Evolutionary conservation across 208 protist species (phyloP), one percentile per base, ranked within the genome.

Genomic region (Naegleria fowleri): DNA sequence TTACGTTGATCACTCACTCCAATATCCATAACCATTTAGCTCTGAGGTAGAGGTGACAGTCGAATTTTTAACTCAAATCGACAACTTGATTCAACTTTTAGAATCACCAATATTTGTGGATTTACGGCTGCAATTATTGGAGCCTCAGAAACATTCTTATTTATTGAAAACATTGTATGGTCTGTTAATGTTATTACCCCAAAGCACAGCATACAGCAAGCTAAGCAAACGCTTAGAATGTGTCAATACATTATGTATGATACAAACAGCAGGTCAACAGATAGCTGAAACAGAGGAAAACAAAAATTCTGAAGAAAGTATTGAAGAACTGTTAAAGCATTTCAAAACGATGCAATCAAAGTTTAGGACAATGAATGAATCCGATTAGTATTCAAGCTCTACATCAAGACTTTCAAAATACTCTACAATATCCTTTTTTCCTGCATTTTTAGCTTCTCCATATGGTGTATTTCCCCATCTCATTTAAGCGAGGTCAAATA

Each of bases 101-200:
- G 98, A 99, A 92, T 96, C 96, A 38, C 97, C 98, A 2, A 95
- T 97, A 38, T 99, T 99, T 93, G 95, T 97, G 0, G 95, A 95
- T 91, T 90, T 99, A 40, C 92, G 98, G 4, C 93, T 98, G 51
- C 95, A 97, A 25, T 92, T 99, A 83, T 93, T 98, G 58, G 94
- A 97, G 58, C 97, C 96, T 0, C 92, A 94, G 0, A 90, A 94
- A 33, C 95, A 97, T 92, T 93, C 95, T 9, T 94, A 94, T 90
- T 92, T 99, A 5, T 93, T 99, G 79, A 96, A 97, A 91, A 94
- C 95, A 22, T 94, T 99, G 0, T 99, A 98, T 91, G 96, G 97
- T 33, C 55, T 99, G n/a, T 94, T 99, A 43, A 98, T 99, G 95
- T 94, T 99, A 5, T 94, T 99, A 36, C 98, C 98, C 33, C 98